A percentile compares a stretch with the other conserved stretches of the same genome.
Evolutionary conservation across 768 basidiomycete species (phyloP).

Genomic region (Rhizopogon vinicolor): DNA sequence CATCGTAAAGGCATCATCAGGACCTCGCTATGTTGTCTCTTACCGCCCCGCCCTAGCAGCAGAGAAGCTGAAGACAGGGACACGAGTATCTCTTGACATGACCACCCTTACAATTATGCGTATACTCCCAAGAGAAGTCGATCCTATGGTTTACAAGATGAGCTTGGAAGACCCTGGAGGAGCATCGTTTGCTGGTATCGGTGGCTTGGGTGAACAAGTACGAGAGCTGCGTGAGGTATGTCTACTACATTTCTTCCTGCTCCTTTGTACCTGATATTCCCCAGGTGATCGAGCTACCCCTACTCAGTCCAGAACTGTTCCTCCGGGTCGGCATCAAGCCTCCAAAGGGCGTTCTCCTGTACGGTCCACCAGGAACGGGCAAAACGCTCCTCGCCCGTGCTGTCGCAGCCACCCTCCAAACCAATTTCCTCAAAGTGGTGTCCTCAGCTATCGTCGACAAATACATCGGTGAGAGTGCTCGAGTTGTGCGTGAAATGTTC

Average conservation of each 20-base stretch:
- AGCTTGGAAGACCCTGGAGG: slow-evolving; percentile 96
- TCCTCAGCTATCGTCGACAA: slow-evolving; percentile 98
- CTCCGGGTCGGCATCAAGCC: slow-evolving; percentile 94
- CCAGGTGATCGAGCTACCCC: slow-evolving; percentile 92
- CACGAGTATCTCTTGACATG: slow-evolving; percentile 98
- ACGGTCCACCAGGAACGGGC: slow-evolving; percentile 95
- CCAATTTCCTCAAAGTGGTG: slow-evolving; percentile 98
- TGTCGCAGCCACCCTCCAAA: slow-evolving; percentile 91
- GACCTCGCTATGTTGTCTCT: slow-evolving; percentile 97
- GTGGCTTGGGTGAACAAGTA: slow-evolving; percentile 94
- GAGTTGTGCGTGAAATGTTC: slow-evolving; percentile 98
- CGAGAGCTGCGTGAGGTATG: slow-evolving; percentile 90
- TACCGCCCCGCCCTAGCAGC: slow-evolving; percentile 92
- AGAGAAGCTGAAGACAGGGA: slow-evolving; percentile 86
- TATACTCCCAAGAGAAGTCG: slow-evolving; percentile 94
- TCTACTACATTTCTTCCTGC: slow-evolving; percentile 3
- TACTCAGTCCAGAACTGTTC: slow-evolving; percentile 93
- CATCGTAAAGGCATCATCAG: slow-evolving; percentile 98
- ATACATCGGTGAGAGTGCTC: slow-evolving; percentile 97
- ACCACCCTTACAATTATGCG: slow-evolving; percentile 99
- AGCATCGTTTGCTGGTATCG: slow-evolving; percentile 94
- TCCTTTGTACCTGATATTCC: neutral
- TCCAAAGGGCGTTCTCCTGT: slow-evolving; percentile 93
- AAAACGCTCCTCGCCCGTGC: slow-evolving; percentile 95
- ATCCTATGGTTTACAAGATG: slow-evolving; percentile 99